These are phyloP conservation scores for Butyriboletus loyo DNA, from an alignment of 768 basidiomycete species.

Conservation along the genomic window DNA sequence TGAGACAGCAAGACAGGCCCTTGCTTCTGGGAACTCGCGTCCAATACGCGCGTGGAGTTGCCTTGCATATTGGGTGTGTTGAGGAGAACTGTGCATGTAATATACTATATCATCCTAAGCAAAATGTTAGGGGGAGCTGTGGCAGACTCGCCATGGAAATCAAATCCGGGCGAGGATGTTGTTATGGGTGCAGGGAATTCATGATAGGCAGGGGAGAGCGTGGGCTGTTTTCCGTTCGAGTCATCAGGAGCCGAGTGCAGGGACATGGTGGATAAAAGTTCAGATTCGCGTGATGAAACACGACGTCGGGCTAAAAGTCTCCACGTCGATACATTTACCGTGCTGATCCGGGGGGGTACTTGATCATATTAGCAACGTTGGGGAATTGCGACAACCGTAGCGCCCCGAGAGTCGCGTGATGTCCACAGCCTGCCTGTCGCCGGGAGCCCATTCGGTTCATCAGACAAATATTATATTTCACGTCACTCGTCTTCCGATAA, in stretches of 20 bases:
- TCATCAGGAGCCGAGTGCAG: neutral
- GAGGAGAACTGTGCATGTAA: conserved; percentile 47
- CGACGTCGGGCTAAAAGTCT: too few species aligned
- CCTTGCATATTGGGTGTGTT: conserved; percentile 46
- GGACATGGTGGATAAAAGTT: neutral
- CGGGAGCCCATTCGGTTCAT: too few species aligned
- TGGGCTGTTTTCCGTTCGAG: neutral
- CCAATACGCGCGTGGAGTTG: conserved; percentile 58
- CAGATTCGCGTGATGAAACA: neutral
- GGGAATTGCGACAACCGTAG: too few species aligned
- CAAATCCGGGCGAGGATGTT: conserved; percentile 57
- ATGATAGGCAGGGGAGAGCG: conserved; percentile 50
- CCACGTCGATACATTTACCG: too few species aligned
- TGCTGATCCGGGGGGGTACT: too few species aligned
- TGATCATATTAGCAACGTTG: too few species aligned
- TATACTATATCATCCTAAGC: conserved; percentile 45
- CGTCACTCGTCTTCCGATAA: neutral
- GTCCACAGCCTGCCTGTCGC: too few species aligned
- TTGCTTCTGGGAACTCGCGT: conserved; percentile 68
- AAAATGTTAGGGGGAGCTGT: fast-evolving
- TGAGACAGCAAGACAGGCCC: neutral
- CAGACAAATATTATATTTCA: neutral
- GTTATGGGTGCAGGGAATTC: conserved; percentile 54
- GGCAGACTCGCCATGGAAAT: conserved; percentile 60
- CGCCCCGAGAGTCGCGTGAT: too few species aligned